Evolutionary conservation across 768 basidiomycete species (phyloP), one percentile per base, ranked within the genome.

Genomic region (Russula vinacea): DNA sequence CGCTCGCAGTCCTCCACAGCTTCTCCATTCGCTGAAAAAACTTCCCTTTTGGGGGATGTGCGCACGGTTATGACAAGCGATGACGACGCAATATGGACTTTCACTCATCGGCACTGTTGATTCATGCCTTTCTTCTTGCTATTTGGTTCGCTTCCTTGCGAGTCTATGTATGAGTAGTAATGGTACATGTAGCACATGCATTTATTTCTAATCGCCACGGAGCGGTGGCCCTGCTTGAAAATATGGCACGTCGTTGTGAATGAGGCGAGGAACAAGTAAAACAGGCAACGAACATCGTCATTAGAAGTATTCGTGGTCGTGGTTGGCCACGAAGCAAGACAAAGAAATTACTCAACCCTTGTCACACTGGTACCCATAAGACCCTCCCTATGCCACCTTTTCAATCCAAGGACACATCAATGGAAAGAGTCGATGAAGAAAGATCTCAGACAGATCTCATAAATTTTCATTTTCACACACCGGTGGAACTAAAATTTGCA

Each of bases 11-110:
- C 19, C 6, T 45, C 22, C 68, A 22, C 22, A 65, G 45, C 58
- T 10, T 54, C 56, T 69, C 62, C 51, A 68, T 33, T 32, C 61
- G 54, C 54, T 59, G 3, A 62, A 2, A 5, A 4, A 40, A n/a
- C 2, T 4, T 22, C 11, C 45, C 2, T 13, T 47, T 47, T 19
- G 45, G n/a, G 45, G 45, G 45, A 47, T 22, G 45, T 22, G 5
- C n/a, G n/a, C 22, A 22, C 45, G 22, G 11, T 1, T 24, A 39
- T 22, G n/a, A 22, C 9, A 47, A 47, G 45, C 45, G 10, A 47
- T 4, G n/a, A 22, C 22, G 42, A 54, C 51, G 29, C 40, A 32
- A 45, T 32, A 47, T 11, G 56, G 35, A 22, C 56, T 57, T 47
- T 22, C n/a, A 47, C 39, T 13, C n/a, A 44, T 33, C 11, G 56